Percentiles rank a stretch among this genome's conserved stretches.
These are phyloP conservation scores for Corrigiola litoralis DNA, from an alignment of 179 eudicot species.

Conservation along the genomic window DNA sequence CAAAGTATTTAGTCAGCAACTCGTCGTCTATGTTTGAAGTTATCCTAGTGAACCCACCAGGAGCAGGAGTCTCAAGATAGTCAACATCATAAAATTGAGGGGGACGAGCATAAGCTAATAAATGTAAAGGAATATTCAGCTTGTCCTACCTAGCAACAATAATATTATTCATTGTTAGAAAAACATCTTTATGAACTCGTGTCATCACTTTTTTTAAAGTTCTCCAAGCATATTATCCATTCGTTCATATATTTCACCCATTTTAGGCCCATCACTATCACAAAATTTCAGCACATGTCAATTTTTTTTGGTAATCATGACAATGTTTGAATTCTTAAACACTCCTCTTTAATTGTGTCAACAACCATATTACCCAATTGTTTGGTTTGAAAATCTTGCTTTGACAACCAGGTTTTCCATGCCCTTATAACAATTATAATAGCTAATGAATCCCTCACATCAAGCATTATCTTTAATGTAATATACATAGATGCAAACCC, in stretches of 20 bases:
- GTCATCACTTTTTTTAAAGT: constrained; percentile 17
- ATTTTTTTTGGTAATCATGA: constrained; percentile 12
- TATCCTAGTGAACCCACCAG: constrained; percentile 12
- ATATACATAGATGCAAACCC: constrained; percentile 19
- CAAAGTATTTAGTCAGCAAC: too few relatives aligned
- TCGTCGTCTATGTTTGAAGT: too few relatives aligned
- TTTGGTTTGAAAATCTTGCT: neutral
- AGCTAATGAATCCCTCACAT: neutral
- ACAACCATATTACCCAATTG: neutral
- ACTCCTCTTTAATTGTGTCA: neutral
- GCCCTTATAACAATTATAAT: neutral
- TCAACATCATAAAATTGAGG: constrained; percentile 10
- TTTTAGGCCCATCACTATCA: constrained; percentile 24
- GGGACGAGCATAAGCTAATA: constrained; percentile 3
- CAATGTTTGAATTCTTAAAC: neutral
- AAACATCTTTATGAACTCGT: neutral
- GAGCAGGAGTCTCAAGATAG: constrained; percentile 1
- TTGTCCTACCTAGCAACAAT: neutral
- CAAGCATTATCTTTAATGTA: neutral
- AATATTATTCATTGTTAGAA: neutral
- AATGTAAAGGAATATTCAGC: constrained; percentile 1
- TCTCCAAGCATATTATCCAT: constrained; percentile 24
- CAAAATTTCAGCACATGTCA: constrained; percentile 7
- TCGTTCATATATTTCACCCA: constrained; percentile 22
- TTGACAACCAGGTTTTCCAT: neutral